Percentiles rank a stretch among this genome's conserved stretches.
Evolutionary conservation across 148 eudicot species (phyloP).

Genomic region (Silene conica): DNA sequence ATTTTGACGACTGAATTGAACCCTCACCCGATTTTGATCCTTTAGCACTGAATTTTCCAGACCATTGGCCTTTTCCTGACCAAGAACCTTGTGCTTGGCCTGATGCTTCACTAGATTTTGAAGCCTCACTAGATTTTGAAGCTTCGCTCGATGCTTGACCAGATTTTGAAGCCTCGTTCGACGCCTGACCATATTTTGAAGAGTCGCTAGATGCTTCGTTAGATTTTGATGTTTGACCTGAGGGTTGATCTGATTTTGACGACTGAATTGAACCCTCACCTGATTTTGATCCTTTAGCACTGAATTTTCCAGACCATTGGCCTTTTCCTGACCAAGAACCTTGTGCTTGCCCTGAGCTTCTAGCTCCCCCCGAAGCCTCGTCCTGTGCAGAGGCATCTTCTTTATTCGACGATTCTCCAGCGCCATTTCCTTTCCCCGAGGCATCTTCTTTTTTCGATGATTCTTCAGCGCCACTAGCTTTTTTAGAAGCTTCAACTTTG

Average conservation of each 20-base stretch:
- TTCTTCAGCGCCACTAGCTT: too few relatives aligned
- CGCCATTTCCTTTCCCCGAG: not conserved
- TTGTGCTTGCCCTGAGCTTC: too few relatives aligned
- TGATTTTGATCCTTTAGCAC: not conserved
- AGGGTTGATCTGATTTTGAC: not conserved
- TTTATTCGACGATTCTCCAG: not conserved
- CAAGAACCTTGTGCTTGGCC: not conserved
- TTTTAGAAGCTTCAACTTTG: too few relatives aligned
- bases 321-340: too few relatives aligned
- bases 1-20: not conserved
- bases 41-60: too few relatives aligned
- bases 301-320: too few relatives aligned
- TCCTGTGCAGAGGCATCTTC: not conserved
- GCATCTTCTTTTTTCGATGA: not conserved
- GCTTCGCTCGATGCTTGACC: not conserved
- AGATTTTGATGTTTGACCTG: not conserved
- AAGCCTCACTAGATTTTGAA: conserved; percentile 4
- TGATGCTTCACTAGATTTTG: too few relatives aligned
- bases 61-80: too few relatives aligned
- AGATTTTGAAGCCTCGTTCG: not conserved
- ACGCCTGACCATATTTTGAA: not conserved
- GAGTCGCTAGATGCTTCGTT: not conserved
- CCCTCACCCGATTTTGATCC: not conserved
- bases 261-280: not conserved
- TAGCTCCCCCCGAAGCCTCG: too few relatives aligned